Percentiles rank a stretch among this genome's conserved stretches.
Conservation (phyloP, 768 basidiomycete species). For the Auricularia sp. region DNA sequence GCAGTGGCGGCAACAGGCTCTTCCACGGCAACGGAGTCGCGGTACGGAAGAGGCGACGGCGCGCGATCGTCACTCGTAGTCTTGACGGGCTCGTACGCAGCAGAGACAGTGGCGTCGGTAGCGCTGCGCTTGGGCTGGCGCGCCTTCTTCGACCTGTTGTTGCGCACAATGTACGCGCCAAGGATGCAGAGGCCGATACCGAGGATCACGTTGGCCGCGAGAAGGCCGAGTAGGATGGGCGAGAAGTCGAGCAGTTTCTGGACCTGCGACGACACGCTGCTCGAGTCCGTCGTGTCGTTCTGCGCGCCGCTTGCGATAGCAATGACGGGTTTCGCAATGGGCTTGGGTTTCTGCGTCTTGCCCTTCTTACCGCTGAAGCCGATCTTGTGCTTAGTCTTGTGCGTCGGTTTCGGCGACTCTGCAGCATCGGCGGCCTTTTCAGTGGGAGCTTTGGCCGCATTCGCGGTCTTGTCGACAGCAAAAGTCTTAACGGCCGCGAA, state of each 20-base stretch:
- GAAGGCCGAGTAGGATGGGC: background rate
- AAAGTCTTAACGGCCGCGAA: background rate
- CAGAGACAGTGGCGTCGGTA: background rate
- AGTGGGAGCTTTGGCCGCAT: background rate
- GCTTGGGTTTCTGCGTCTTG: background rate
- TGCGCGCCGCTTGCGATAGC: background rate
- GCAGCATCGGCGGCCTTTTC: background rate
- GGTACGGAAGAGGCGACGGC: background rate
- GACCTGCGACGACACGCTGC: background rate
- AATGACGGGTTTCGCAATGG: background rate
- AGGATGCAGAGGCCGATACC: background rate
- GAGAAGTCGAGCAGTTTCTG: conserved; percentile 1
- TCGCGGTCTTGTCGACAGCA: background rate
- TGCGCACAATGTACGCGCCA: background rate
- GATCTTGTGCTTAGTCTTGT: conserved; percentile 1
- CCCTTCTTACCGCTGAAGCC: conserved; percentile 1
- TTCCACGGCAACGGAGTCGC: background rate
- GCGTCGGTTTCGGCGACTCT: background rate
- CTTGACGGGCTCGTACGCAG: background rate
- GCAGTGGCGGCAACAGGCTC: background rate
- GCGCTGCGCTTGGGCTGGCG: background rate
- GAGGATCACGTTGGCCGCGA: background rate
- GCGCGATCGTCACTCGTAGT: background rate
- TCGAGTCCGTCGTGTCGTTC: background rate
- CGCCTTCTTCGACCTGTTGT: background rate